phyloP scores from a whole-genome alignment of 2,329 filamentous ascomycete genomes.

The Westerdykella ornata region DNA sequence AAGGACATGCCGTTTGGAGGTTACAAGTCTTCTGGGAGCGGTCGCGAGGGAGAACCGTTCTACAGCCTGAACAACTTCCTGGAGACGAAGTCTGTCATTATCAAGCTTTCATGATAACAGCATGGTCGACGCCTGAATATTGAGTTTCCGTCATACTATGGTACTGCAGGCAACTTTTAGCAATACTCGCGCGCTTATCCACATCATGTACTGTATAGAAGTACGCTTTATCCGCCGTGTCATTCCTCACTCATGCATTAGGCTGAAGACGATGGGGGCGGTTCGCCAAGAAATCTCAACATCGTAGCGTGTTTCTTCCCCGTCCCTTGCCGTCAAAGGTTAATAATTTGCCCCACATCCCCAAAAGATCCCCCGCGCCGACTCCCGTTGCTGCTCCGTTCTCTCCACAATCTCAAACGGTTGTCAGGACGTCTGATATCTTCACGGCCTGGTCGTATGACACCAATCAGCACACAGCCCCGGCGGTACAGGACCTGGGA shows the following conservation, averaged over 20 bases:
- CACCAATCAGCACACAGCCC: slow-evolving; percentile 5
- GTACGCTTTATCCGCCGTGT: no score
- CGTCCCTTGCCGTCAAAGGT: slow-evolving; percentile 6
- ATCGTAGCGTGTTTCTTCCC: no score
- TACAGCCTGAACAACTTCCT: slow-evolving; percentile 31
- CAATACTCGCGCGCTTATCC: no score
- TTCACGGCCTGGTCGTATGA: slow-evolving; percentile 17
- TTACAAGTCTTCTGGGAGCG: slow-evolving; percentile 34
- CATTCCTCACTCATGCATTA: no score
- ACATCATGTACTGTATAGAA: no score
- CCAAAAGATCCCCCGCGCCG: slow-evolving; percentile 11
- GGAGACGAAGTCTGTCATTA: slow-evolving; percentile 31
- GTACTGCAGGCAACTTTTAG: no score
- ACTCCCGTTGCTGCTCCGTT: slow-evolving; percentile 5
- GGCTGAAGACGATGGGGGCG: no score
- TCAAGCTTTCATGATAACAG: slow-evolving; percentile 18
- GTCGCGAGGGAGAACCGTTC: slow-evolving; percentile 30
- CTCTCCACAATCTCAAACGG: slow-evolving; percentile 5
- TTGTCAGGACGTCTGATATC: slow-evolving; percentile 8
- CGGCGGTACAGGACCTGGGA: slow-evolving; percentile 5
- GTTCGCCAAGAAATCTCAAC: no score
- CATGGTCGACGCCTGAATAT: no score
- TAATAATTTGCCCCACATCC: slow-evolving; percentile 17
- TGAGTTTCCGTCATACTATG: no score
- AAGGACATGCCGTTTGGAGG: slow-evolving; percentile 40